phyloP scores from a whole-genome alignment of 345 rosid species.

The Conringia planisiliqua region DNA sequence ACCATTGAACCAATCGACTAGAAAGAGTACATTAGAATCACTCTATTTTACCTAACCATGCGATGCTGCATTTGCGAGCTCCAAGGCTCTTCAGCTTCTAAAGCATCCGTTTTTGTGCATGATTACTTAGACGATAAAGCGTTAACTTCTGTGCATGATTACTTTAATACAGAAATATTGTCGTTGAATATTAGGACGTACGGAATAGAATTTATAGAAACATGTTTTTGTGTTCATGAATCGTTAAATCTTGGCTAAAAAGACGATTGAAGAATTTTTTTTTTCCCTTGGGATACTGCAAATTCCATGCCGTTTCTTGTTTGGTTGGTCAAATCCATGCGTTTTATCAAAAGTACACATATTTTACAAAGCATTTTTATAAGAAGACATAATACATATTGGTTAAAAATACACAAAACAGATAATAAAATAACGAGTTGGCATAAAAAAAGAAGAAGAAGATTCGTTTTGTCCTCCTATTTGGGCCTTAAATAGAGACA shows the following conservation, averaged over 20 bases:
- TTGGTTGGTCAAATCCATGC: neutral
- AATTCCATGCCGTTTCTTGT: conserved; percentile 6
- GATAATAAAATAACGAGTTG: neutral
- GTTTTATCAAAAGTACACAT: neutral
- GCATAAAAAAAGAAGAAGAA: neutral
- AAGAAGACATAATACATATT: neutral
- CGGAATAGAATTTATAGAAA: neutral
- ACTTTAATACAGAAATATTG: neutral
- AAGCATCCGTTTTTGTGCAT: neutral
- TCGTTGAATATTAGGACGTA: neutral
- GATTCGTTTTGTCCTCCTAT: neutral
- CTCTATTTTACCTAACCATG: neutral
- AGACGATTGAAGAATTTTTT: neutral
- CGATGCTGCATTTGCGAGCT: neutral
- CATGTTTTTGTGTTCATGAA: neutral
- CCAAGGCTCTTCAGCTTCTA: neutral
- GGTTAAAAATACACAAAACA: neutral
- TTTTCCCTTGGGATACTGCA: neutral
- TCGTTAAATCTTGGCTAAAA: neutral
- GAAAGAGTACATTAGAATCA: neutral
- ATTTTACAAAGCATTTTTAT: neutral
- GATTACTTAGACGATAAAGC: no score
- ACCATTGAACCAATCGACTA: neutral
- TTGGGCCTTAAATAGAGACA: conserved; percentile 5
- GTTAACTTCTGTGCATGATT: neutral